A percentile compares a stretch with the other conserved stretches of the same genome.
These are phyloP conservation scores for Ilex aquifolium DNA, from an alignment of 257 asterid species.

Conservation along the genomic window DNA sequence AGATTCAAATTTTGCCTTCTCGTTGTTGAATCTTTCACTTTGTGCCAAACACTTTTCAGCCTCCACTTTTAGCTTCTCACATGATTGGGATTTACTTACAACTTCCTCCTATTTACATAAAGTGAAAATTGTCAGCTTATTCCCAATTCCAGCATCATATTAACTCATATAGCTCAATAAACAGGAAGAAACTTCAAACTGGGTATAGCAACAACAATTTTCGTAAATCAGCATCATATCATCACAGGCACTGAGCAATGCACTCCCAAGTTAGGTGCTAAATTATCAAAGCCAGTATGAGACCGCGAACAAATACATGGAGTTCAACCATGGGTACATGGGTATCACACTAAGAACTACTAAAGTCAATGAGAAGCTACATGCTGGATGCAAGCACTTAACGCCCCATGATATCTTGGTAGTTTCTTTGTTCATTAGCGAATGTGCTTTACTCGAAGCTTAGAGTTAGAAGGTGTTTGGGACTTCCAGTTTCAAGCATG, in stretches of 20 bases:
- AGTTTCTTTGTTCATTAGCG: too few species aligned
- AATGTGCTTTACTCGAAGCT: too few species aligned
- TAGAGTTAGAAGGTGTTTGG: slow-evolving; percentile 9
- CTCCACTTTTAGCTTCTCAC: slow-evolving; percentile 56
- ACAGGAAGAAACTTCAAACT: neutral
- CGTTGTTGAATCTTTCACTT: slow-evolving; percentile 64
- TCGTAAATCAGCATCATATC: neutral
- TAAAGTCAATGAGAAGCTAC: too few species aligned
- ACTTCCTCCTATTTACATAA: slow-evolving; percentile 69
- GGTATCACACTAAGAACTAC: too few species aligned
- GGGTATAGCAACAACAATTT: too few species aligned
- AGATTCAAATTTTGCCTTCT: slow-evolving; percentile 66
- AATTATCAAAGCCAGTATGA: too few species aligned
- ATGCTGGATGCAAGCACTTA: too few species aligned
- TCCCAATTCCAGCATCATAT: neutral
- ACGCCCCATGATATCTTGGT: too few species aligned
- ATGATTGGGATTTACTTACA: slow-evolving; percentile 58
- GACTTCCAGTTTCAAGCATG: slow-evolving; percentile 69
- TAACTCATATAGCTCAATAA: neutral
- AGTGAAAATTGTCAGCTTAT: slow-evolving; percentile 6
- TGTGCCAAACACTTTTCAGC: slow-evolving; percentile 81
- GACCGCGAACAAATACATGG: too few species aligned
- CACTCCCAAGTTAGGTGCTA: neutral
- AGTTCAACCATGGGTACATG: too few species aligned
- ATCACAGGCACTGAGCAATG: neutral